Conservation (phyloP, 116 monocot genomes). For the Trichopus zeylanicus region DNA sequence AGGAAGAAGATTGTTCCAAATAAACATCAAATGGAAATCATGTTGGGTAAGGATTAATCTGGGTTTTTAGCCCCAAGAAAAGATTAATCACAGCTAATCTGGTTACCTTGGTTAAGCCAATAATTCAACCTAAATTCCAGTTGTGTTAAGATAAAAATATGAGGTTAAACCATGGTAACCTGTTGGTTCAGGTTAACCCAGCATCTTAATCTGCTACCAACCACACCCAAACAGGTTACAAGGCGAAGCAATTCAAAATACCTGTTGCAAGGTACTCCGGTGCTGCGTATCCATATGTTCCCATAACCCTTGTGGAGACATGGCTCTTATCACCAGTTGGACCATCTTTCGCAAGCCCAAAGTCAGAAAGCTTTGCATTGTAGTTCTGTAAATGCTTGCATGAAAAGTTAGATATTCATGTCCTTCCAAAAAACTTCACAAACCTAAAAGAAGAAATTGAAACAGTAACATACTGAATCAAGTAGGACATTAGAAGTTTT, state of each 20-base stretch:
- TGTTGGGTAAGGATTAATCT: no score
- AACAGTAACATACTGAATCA: slow-evolving; percentile 23
- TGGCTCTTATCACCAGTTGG: slow-evolving; percentile 55
- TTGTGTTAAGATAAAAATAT: no score
- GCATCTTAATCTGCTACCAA: no score
- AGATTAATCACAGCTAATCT: no score
- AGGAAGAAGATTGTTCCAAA: no score
- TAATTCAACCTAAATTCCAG: no score
- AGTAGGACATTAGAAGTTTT: slow-evolving; percentile 54
- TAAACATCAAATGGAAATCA: no score
- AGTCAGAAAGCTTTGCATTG: slow-evolving; percentile 60
- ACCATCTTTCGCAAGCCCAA: slow-evolving; percentile 65
- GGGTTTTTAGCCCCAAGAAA: no score
- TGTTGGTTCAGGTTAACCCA: no score
- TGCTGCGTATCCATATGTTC: slow-evolving; percentile 62
- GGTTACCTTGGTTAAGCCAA: no score
- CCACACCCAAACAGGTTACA: no score
- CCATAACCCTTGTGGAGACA: slow-evolving; percentile 62
- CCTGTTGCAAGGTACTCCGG: slow-evolving; percentile 64
- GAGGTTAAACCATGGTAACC: no score
- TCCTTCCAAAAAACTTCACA: background rate
- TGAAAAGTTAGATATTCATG: background rate
- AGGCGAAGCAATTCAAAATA: background rate
- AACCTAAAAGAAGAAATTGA: background rate
- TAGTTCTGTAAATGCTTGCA: slow-evolving; percentile 29